A percentile compares a stretch with the other conserved stretches of the same genome.
Evolutionary conservation across 2,329 filamentous ascomycete genomes (phyloP).

Genomic region (Geosmithia flava): DNA sequence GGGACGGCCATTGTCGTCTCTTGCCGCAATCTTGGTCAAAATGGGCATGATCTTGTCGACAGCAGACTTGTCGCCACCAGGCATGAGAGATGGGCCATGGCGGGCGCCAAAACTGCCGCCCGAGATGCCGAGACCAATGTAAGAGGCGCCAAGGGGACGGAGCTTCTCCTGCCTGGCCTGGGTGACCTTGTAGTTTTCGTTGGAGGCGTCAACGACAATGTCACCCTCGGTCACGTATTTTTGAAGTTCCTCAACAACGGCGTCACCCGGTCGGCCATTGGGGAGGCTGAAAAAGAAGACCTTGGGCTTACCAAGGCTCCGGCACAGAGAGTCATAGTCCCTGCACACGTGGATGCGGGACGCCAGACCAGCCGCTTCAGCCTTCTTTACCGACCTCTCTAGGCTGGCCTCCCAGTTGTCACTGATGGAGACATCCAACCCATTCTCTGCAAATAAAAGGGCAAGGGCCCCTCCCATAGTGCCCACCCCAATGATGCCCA

Average conservation of each 20-base stretch:
- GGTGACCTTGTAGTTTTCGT: constrained; percentile 54
- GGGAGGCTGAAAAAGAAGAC: constrained; percentile 8
- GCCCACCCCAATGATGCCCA: constrained; percentile 1
- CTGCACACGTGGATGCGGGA: not conserved
- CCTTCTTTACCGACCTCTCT: not conserved
- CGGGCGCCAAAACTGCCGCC: constrained; percentile 59
- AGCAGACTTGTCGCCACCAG: constrained; percentile 44
- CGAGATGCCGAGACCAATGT: constrained; percentile 56
- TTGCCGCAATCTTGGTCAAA: constrained; percentile 47
- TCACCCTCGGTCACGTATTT: constrained; percentile 45
- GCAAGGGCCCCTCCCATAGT: not conserved
- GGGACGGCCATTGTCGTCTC: constrained; percentile 40
- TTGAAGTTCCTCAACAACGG: constrained; percentile 8
- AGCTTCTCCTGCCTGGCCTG: constrained; percentile 49
- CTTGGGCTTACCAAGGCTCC: constrained; percentile 5
- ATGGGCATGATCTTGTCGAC: constrained; percentile 49
- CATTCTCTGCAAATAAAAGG: constrained; percentile 1
- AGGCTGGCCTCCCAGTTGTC: not conserved
- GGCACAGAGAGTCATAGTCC: constrained; percentile 5
- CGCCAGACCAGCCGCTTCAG: not conserved
- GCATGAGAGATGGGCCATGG: constrained; percentile 54
- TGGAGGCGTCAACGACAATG: constrained; percentile 57
- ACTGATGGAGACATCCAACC: not conserved
- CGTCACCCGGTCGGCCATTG: constrained; percentile 6
- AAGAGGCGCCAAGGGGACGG: constrained; percentile 43